Evolutionary conservation across 768 basidiomycete genomes (phyloP).

Genomic region (Boletus reticulatus): DNA sequence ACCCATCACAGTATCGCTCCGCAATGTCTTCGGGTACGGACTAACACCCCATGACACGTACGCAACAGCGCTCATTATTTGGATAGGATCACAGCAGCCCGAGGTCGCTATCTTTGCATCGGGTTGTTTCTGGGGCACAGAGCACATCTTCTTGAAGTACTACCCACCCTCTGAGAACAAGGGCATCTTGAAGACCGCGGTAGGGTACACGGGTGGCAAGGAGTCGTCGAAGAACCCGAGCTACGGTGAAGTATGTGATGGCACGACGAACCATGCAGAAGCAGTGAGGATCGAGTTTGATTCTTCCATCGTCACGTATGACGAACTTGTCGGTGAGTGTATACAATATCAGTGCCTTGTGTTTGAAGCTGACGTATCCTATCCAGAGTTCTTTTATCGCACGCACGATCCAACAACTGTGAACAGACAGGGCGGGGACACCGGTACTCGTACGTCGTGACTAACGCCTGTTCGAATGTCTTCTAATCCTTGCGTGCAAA

Average conservation of each 20-base stretch:
- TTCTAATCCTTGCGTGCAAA: background rate
- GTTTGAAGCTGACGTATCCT: background rate
- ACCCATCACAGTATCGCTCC: slow-evolving; percentile 39
- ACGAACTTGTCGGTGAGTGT: slow-evolving; percentile 77
- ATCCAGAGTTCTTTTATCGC: slow-evolving; percentile 89
- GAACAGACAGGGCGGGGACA: slow-evolving; percentile 76
- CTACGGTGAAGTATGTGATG: slow-evolving; percentile 77
- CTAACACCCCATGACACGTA: background rate
- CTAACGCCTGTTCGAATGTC: background rate
- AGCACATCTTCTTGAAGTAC: slow-evolving; percentile 81
- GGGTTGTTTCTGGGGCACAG: slow-evolving; percentile 86
- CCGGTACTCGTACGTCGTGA: slow-evolving; percentile 65
- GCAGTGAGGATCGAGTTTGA: slow-evolving; percentile 86
- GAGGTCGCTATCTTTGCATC: slow-evolving; percentile 47
- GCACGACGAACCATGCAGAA: slow-evolving; percentile 86
- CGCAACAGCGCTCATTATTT: slow-evolving; percentile 10
- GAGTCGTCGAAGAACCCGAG: slow-evolving; percentile 50
- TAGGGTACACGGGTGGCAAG: slow-evolving; percentile 80
- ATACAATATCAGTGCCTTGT: background rate
- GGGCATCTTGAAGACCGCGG: slow-evolving; percentile 70
- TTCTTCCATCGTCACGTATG: slow-evolving; percentile 72
- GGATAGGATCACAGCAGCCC: slow-evolving; percentile 42
- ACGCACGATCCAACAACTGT: slow-evolving; percentile 90
- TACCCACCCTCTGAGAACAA: slow-evolving; percentile 69
- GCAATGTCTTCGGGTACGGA: slow-evolving; percentile 36